phyloP scores from a whole-genome alignment of 2,329 filamentous ascomycete genomes.

The Aureobasidium sp. region DNA sequence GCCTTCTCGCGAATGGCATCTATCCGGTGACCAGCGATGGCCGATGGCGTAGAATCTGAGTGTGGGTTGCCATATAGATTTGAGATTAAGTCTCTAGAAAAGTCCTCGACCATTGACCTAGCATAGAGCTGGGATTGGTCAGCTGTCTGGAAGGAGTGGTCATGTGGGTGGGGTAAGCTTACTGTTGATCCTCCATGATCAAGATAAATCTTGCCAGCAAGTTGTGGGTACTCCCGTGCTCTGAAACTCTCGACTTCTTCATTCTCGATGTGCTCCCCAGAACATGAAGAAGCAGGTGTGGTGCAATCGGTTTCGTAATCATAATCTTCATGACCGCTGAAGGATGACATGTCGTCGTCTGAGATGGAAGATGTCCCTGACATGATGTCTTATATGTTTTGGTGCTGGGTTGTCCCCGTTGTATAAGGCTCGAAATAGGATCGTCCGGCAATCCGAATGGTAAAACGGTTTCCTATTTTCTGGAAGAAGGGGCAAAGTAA shows the following conservation, averaged over 20 bases:
- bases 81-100: constrained; percentile 69
- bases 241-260: constrained; percentile 35
- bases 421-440: neutral
- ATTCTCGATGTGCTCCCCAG: constrained; percentile 27
- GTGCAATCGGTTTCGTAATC: constrained; percentile 32
- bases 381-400: constrained; percentile 11
- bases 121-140: constrained; percentile 48
- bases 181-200: constrained; percentile 91
- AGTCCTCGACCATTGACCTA: constrained; percentile 72
- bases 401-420: neutral
- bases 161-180: constrained; percentile 9
- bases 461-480: constrained; percentile 5
- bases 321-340: constrained; percentile 27
- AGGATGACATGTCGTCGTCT: constrained; percentile 27
- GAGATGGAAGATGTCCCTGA: constrained; percentile 20
- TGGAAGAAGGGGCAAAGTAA: neutral
- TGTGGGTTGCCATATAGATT: constrained; percentile 88
- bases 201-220: constrained; percentile 54
- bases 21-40: constrained; percentile 64
- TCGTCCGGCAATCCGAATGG: constrained; percentile 8
- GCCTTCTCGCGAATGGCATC: constrained; percentile 68
- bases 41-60: constrained; percentile 75
- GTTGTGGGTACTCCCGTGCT: constrained; percentile 36
- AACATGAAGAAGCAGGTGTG: constrained; percentile 28
- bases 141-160: neutral